Base-by-base conservation (phyloP, 345 rosid genomes). In the Noccaea caerulescens region DNA sequence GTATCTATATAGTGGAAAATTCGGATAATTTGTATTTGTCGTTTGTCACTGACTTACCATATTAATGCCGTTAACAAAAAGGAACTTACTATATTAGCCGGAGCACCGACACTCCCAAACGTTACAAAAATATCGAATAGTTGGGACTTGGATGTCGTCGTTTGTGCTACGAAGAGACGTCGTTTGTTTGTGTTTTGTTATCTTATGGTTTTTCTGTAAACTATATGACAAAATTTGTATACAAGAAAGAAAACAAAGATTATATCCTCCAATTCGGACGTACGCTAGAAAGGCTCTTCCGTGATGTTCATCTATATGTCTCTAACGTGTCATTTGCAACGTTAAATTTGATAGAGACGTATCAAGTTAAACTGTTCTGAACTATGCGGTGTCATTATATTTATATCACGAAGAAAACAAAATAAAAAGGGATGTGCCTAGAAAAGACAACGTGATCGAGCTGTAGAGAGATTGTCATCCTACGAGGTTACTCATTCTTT, bases 81-180 rank as follows among this genome's bases (percentile, higher is more conserved):
- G 30, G 30, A 67, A 57, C 44, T 41, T 36, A 36, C 61, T 36
- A 57, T 36, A 74, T 67, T 59, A 52, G 63, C 68, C 55, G 34
- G 11, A 46, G 63, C 78, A 67, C 78, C 78, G 73, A 74, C 73
- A 67, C 57, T 58, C 34, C 34, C 8, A 59, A 66, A 43, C 46
- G 72, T 59, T 51, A 67, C 68, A 59, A 43, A 58, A 52, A 42
- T 74, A 66, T 43, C 63, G 58, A 33, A 64, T 67, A 44, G 62
- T 59, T 67, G 45, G 10, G 42, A 36, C 55, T 66, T 41, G 63
- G 56, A 66, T 52, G 62, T 13, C 25, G 60, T 60, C 78, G 68
- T 59, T 73, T 23, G 6, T 51, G 23, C 23, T 10, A 43, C 30
- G 43, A 52, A 44, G 55, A 50, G 68, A 59, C 78, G 42, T 59